phyloP scores from a whole-genome alignment of 768 basidiomycete species.

The Hypholoma sublateritium region DNA sequence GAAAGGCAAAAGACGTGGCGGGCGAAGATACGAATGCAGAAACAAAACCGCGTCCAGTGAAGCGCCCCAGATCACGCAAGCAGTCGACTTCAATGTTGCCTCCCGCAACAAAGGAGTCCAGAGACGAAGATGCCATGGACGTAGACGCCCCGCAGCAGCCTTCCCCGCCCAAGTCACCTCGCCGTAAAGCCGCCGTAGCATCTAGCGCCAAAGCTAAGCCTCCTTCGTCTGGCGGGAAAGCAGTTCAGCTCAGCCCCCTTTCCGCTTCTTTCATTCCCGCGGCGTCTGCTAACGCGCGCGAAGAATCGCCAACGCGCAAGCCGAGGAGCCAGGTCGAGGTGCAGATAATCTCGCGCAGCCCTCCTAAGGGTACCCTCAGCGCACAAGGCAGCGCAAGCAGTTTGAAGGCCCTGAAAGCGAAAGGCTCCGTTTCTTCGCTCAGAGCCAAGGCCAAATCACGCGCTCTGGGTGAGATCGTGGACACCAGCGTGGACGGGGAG shows the following conservation, averaged over 20 bases:
- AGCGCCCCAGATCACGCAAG: conserved; percentile 13
- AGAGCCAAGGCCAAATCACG: conserved; percentile 11
- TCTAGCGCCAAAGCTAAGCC: conserved; percentile 17
- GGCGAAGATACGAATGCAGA: conserved; percentile 8
- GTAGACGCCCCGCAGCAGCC: conserved; percentile 11
- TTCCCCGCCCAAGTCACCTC: conserved; percentile 13
- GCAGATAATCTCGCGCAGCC: conserved; percentile 15
- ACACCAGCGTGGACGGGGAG: conserved; percentile 36
- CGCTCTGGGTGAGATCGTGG: conserved; percentile 29
- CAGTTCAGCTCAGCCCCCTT: conserved; percentile 19
- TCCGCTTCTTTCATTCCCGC: conserved; percentile 18
- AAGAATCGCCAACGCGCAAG: conserved; percentile 3
- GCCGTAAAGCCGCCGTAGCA: conserved; percentile 16
- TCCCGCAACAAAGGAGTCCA: conserved; percentile 2
- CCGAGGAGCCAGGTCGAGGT: conserved; percentile 14
- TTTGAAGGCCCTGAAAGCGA: background rate
- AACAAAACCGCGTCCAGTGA: conserved; percentile 19
- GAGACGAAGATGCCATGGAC: conserved; percentile 12
- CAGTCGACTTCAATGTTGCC: background rate
- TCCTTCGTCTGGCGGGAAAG: conserved; percentile 1
- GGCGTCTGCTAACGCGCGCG: conserved; percentile 6
- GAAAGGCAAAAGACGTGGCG: conserved; percentile 1
- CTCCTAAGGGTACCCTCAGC: conserved; percentile 4
- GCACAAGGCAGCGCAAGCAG: conserved; percentile 2
- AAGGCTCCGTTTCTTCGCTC: conserved; percentile 4